Evolutionary conservation across 2,329 filamentous ascomycete genomes (phyloP).

Genomic region (Colletotrichum orbiculare): DNA sequence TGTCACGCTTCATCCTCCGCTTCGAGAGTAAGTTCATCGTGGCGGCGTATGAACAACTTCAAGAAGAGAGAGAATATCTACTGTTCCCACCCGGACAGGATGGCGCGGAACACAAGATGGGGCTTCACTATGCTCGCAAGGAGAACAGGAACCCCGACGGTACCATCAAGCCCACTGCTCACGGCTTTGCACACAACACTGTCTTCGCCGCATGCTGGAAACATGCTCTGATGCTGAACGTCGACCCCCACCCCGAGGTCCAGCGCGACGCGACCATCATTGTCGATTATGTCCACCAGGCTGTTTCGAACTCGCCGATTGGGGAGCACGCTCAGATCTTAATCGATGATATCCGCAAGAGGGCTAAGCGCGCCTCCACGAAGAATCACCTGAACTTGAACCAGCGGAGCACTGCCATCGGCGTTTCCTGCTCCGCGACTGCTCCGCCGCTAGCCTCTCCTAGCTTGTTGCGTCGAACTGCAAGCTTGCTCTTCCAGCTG

Average conservation of each 20-base stretch:
- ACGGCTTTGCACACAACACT: slow-evolving; percentile 82
- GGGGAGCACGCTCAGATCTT: slow-evolving; percentile 75
- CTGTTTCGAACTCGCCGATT: slow-evolving; percentile 81
- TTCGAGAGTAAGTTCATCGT: slow-evolving; percentile 95
- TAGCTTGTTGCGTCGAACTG: slow-evolving; percentile 71
- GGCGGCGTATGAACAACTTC: slow-evolving; percentile 88
- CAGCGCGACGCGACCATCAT: slow-evolving; percentile 86
- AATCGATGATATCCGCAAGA: slow-evolving; percentile 77
- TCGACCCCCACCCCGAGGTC: slow-evolving; percentile 94
- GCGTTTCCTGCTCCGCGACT: slow-evolving; percentile 47
- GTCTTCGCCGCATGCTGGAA: slow-evolving; percentile 96
- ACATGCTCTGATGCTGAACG: slow-evolving; percentile 87
- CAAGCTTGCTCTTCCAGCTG: slow-evolving; percentile 69
- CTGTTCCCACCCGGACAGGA: slow-evolving; percentile 66
- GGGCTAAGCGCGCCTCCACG: slow-evolving; percentile 59
- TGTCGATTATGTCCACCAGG: slow-evolving; percentile 85
- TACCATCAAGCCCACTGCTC: slow-evolving; percentile 65
- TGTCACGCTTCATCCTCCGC: slow-evolving; percentile 89
- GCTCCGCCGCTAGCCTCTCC: slow-evolving; percentile 63
- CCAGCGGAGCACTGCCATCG: slow-evolving; percentile 56
- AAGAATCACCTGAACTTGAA: slow-evolving; percentile 54
- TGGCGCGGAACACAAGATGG: slow-evolving; percentile 69
- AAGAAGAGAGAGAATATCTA: slow-evolving; percentile 82
- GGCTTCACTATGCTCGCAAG: slow-evolving; percentile 69
- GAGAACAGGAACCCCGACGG: slow-evolving; percentile 68